Conservation (phyloP, 768 basidiomycete species). For the Mycena rosella region DNA sequence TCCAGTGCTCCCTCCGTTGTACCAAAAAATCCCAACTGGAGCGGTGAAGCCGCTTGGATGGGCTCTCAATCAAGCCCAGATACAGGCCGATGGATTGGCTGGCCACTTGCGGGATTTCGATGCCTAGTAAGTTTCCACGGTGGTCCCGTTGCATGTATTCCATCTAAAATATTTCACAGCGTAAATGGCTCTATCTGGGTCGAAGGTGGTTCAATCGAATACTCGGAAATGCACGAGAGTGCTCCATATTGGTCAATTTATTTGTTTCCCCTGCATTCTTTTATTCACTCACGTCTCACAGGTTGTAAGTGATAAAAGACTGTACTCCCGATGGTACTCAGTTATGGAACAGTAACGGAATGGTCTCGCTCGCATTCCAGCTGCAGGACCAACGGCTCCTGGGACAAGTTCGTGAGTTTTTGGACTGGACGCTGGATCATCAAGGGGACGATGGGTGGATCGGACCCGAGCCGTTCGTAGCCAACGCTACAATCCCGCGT, state of each 20-base stretch:
- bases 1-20: conserved; percentile 49
- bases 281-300: too few relatives aligned
- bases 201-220: conserved; percentile 56
- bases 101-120: conserved; percentile 57
- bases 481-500: conserved; percentile 53
- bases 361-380: conserved; percentile 58
- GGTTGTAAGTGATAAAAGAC: too few relatives aligned
- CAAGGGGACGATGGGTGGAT: conserved; percentile 57
- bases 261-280: too few relatives aligned
- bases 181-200: conserved; percentile 61
- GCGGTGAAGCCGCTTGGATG: conserved; percentile 55
- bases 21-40: conserved; percentile 49
- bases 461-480: conserved; percentile 54
- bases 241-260: conserved; percentile 58
- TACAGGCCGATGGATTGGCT: conserved; percentile 56
- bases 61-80: conserved; percentile 54
- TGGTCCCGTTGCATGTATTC: neutral
- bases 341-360: conserved; percentile 48
- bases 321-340: too few relatives aligned
- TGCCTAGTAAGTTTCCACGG: conserved; percentile 47
- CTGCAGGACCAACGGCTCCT: conserved; percentile 53
- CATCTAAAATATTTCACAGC: conserved; percentile 29
- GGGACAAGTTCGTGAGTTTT: conserved; percentile 52
- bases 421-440: conserved; percentile 55
- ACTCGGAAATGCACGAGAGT: conserved; percentile 59